phyloP scores from a whole-genome alignment of 176 grass and related monocot species.

The Cocos nucifera region DNA sequence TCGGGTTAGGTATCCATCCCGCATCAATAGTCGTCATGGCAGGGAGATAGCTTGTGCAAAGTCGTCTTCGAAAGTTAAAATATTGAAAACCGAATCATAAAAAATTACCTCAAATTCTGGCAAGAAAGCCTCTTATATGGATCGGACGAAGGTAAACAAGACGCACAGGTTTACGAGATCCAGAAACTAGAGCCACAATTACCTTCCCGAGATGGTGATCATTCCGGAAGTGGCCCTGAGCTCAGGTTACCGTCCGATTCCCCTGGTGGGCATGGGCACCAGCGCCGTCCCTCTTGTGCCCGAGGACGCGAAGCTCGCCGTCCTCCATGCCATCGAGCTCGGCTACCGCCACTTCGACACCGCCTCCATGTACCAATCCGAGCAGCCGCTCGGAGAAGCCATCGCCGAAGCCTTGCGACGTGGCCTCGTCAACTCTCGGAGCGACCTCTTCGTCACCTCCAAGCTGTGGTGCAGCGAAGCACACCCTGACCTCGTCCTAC shows the following conservation, averaged over 20 bases:
- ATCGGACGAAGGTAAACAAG: too few species aligned
- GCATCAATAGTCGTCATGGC: too few species aligned
- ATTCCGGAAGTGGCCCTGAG: slow-evolving; percentile 22
- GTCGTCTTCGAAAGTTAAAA: too few species aligned
- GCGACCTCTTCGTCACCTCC: slow-evolving; percentile 34
- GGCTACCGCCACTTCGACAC: slow-evolving; percentile 60
- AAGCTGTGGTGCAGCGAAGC: slow-evolving; percentile 62
- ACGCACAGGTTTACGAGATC: too few species aligned
- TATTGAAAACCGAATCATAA: too few species aligned
- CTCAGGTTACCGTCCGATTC: neutral
- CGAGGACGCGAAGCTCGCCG: neutral
- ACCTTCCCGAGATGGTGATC: too few species aligned
- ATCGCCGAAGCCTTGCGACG: slow-evolving; percentile 23
- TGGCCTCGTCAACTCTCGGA: slow-evolving; percentile 7
- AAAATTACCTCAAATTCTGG: too few species aligned
- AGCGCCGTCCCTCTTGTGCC: slow-evolving; percentile 5
- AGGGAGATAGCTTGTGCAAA: too few species aligned
- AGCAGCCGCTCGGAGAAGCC: slow-evolving; percentile 32
- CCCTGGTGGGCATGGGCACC: slow-evolving; percentile 36
- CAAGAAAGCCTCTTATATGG: too few species aligned
- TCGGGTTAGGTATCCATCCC: too few species aligned
- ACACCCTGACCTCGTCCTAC: slow-evolving; percentile 39
- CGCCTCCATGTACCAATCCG: slow-evolving; percentile 32
- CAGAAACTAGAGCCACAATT: too few species aligned
- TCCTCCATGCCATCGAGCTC: slow-evolving; percentile 36